Percentiles rank a stretch among this genome's conserved stretches.
phyloP scores from a whole-genome alignment of 2,329 filamentous ascomycete genomes.

The Diaporthe ilicicola region DNA sequence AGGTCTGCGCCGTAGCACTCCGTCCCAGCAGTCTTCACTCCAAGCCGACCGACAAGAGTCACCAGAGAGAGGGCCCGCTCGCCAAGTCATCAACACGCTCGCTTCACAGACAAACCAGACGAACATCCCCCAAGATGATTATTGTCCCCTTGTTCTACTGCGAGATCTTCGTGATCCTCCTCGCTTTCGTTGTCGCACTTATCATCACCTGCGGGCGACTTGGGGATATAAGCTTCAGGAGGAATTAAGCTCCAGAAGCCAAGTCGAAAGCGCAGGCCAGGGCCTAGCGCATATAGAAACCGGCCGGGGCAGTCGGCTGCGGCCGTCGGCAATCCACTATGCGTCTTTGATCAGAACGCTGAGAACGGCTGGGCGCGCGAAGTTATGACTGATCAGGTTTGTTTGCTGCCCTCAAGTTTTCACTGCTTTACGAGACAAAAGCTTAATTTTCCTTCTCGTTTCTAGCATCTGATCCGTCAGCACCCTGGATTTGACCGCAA shows the following conservation, averaged over 20 bases:
- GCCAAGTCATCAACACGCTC: not conserved
- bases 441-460: not conserved
- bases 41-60: not conserved
- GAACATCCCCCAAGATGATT: conserved; percentile 23
- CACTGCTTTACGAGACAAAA: not conserved
- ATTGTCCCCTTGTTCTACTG: conserved; percentile 23
- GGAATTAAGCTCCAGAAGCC: conserved; percentile 17
- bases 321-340: conserved; percentile 6
- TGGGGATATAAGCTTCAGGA: conserved; percentile 26
- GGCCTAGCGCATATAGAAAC: not conserved
- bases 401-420: not conserved
- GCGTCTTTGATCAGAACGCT: not conserved
- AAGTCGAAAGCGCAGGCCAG: not conserved
- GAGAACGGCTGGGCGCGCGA: not conserved
- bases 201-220: conserved; percentile 23
- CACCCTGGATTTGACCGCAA: not conserved
- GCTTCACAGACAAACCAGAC: not conserved
- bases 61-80: conserved; percentile 2
- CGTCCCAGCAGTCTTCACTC: not conserved
- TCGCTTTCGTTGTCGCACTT: conserved; percentile 10
- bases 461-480: not conserved
- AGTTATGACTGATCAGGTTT: conserved; percentile 12
- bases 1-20: not conserved
- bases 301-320: not conserved
- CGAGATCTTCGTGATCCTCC: conserved; percentile 25